Conservation (phyloP, 2,329 filamentous ascomycete genomes). For the Colletotrichum godetiae region DNA sequence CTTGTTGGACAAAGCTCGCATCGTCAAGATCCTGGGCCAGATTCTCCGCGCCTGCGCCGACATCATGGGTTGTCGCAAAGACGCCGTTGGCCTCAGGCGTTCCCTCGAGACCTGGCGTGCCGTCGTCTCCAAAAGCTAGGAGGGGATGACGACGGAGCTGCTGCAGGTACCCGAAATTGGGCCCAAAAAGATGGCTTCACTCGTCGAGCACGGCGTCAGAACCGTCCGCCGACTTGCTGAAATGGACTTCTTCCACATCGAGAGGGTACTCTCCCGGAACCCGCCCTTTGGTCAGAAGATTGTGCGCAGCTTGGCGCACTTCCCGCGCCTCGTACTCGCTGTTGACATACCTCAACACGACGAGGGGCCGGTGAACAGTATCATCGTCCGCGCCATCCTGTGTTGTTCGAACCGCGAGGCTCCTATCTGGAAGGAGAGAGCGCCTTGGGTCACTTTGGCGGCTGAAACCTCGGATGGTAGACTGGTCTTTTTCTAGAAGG, state of each 20-base stretch:
- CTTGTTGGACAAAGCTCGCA: constrained; percentile 43
- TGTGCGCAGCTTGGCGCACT: constrained; percentile 72
- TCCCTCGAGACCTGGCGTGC: constrained; percentile 84
- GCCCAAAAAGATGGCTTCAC: constrained; percentile 77
- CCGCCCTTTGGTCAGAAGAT: constrained; percentile 84
- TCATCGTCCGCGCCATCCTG: constrained; percentile 74
- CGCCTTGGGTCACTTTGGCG: constrained; percentile 78
- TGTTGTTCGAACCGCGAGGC: constrained; percentile 76
- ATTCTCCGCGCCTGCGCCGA: constrained; percentile 52
- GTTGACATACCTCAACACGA: constrained; percentile 49
- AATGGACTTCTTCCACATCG: constrained; percentile 78
- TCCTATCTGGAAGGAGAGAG: constrained; percentile 71
- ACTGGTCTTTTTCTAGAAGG: constrained; percentile 75
- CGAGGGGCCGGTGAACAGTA: constrained; percentile 4
- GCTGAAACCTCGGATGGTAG: constrained; percentile 76
- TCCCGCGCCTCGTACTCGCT: constrained; percentile 69
- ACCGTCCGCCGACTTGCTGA: constrained; percentile 77
- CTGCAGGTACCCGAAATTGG: constrained; percentile 87
- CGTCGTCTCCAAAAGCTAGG: constrained; percentile 81
- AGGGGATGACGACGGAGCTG: constrained; percentile 76
- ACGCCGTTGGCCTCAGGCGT: constrained; percentile 74
- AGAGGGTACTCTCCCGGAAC: constrained; percentile 80
- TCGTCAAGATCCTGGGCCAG: constrained; percentile 47
- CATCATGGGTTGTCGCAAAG: constrained; percentile 53
- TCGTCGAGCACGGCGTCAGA: constrained; percentile 76